Evolutionary conservation across 176 grass and related monocot genomes (phyloP).

Genomic region (Miscanthus lutarioriparius): DNA sequence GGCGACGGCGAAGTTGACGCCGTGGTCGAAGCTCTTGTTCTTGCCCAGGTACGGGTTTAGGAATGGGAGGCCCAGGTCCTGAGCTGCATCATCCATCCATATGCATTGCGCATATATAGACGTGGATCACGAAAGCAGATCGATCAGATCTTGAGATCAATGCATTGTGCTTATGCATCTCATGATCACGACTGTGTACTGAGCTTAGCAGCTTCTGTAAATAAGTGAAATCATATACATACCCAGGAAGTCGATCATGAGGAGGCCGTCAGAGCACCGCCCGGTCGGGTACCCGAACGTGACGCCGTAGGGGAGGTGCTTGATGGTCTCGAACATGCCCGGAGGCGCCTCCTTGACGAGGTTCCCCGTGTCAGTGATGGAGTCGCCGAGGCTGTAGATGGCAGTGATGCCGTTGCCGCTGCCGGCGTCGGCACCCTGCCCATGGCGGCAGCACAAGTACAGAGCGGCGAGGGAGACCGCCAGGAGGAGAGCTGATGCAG

Average conservation of each 20-base stretch:
- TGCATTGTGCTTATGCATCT: neutral
- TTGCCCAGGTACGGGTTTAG: constrained; percentile 67
- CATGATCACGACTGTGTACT: neutral
- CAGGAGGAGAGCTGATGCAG: neutral
- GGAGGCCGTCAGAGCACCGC: constrained; percentile 92
- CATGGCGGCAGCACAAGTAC: neutral
- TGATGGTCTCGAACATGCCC: constrained; percentile 76
- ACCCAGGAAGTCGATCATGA: constrained; percentile 98
- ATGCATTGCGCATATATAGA: neutral
- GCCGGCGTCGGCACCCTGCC: neutral
- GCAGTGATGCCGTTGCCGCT: constrained; percentile 49
- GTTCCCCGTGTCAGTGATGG: constrained; percentile 94
- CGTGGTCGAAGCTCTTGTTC: constrained; percentile 58
- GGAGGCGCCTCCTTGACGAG: constrained; percentile 54
- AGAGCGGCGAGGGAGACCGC: neutral
- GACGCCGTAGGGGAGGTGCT: constrained; percentile 74
- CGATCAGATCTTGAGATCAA: neutral
- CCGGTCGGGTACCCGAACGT: constrained; percentile 69
- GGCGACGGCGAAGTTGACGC: constrained; percentile 71
- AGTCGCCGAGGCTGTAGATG: constrained; percentile 95
- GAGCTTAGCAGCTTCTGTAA: too few relatives aligned
- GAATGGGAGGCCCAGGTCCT: constrained; percentile 60
- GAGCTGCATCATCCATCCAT: constrained; percentile 48
- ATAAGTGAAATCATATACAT: neutral
- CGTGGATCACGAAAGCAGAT: neutral